Conservation (phyloP, 129 eudicot species). For the Dittrichia graveolens region DNA sequence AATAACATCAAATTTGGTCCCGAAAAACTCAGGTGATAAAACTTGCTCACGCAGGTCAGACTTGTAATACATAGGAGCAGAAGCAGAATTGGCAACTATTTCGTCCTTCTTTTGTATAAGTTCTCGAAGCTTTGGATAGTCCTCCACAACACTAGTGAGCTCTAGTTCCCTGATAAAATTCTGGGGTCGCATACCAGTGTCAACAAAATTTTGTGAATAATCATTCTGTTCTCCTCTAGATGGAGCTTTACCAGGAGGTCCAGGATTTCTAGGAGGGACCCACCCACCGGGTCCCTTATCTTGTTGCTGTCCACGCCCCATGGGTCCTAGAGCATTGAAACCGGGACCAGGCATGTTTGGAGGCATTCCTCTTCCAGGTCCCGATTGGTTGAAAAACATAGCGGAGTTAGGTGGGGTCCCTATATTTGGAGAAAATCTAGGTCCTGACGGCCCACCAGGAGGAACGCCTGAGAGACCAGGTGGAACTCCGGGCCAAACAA, state of each 20-base stretch:
- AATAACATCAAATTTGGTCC: slow-evolving; percentile 96
- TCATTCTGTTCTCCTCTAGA: slow-evolving; percentile 99
- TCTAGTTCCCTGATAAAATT: slow-evolving; percentile 93
- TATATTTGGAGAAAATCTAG: slow-evolving; percentile 69
- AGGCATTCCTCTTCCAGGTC: slow-evolving; percentile 76
- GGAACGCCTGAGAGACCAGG: slow-evolving; percentile 70
- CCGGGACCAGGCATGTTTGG: slow-evolving; percentile 58
- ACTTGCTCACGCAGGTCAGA: slow-evolving; percentile 84
- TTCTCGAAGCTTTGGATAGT: slow-evolving; percentile 95
- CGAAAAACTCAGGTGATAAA: slow-evolving; percentile 82
- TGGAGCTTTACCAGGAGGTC: slow-evolving; percentile 94
- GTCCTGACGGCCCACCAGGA: slow-evolving; percentile 76
- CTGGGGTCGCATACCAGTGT: slow-evolving; percentile 97
- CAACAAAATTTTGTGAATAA: slow-evolving; percentile 98
- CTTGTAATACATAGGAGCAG: slow-evolving; percentile 93
- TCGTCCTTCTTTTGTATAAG: slow-evolving; percentile 98
- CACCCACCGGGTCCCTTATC: slow-evolving; percentile 76
- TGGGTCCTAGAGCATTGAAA: slow-evolving; percentile 56
- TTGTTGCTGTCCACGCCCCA: slow-evolving; percentile 65
- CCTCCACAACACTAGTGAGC: slow-evolving; percentile 98
- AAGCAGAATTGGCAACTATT: slow-evolving; percentile 82
- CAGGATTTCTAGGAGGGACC: slow-evolving; percentile 67
- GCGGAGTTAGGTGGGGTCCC: slow-evolving; percentile 61
- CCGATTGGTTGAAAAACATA: slow-evolving; percentile 73
- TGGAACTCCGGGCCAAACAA: slow-evolving; percentile 94